phyloP scores from a whole-genome alignment of 495 filamentous ascomycete genomes.

The Apiosordaria backusii region DNA sequence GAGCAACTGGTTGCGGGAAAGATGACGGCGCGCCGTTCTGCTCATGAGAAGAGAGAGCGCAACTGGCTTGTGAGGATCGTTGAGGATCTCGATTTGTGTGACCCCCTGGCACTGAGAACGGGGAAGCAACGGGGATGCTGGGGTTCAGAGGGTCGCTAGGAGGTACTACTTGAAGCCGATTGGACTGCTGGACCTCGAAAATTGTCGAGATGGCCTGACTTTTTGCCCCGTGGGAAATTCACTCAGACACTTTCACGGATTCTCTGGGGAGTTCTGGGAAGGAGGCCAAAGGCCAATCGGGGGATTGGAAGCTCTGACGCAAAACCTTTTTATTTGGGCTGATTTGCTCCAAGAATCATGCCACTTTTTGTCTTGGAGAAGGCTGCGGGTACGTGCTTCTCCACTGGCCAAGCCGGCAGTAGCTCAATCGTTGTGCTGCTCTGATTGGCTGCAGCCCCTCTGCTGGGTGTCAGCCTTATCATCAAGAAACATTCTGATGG shows the following conservation, averaged over 20 bases:
- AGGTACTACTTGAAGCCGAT: constrained; percentile 13
- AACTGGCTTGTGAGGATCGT: not conserved
- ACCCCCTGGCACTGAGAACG: not conserved
- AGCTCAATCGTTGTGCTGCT: constrained; percentile 17
- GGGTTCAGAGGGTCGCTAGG: not conserved
- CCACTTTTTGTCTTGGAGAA: constrained; percentile 34
- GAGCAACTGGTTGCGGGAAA: not conserved
- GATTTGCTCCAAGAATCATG: constrained; percentile 34
- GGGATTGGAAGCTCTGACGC: constrained; percentile 28
- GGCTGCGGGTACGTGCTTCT: constrained; percentile 16
- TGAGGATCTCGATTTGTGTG: not conserved
- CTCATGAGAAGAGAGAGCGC: not conserved
- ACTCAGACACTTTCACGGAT: constrained; percentile 9
- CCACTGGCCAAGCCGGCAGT: constrained; percentile 34
- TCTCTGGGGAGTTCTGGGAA: constrained; percentile 2
- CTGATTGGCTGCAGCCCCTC: constrained; percentile 18
- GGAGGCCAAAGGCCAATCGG: constrained; percentile 28
- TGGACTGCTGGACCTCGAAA: constrained; percentile 10
- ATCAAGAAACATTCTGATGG: not conserved
- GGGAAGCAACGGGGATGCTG: no score
- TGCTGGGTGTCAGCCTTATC: constrained; percentile 31
- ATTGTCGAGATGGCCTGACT: constrained; percentile 32
- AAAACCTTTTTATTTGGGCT: constrained; percentile 29
- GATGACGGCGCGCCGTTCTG: not conserved
- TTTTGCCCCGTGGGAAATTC: constrained; percentile 16